phyloP scores from a whole-genome alignment of 2,329 filamentous ascomycete species.

The Trichoderma brevicompactum region DNA sequence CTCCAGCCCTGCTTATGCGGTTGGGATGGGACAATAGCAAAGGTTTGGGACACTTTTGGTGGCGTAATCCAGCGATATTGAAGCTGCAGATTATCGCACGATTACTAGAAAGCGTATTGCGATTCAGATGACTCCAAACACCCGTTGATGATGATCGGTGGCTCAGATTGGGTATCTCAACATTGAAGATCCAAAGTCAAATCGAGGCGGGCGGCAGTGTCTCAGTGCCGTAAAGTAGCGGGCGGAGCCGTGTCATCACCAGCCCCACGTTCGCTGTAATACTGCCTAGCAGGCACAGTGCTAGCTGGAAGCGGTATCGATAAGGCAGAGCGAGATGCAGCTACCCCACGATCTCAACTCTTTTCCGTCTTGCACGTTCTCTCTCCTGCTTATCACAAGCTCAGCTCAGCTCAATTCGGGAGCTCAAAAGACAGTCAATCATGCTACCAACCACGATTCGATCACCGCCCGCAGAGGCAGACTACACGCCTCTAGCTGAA shows the following conservation, averaged over 20 bases:
- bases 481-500: constrained; percentile 68
- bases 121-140: neutral
- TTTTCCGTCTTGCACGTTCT: neutral
- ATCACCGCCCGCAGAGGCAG: constrained; percentile 57
- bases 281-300: neutral
- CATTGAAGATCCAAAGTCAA: neutral
- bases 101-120: too few relatives aligned
- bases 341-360: constrained; percentile 29
- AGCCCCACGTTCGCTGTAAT: constrained; percentile 25
- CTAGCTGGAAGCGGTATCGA: constrained; percentile 23
- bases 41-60: neutral
- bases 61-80: too few relatives aligned
- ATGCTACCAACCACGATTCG: constrained; percentile 61
- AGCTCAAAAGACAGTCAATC: neutral
- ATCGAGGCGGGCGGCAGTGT: constrained; percentile 1
- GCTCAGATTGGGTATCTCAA: neutral
- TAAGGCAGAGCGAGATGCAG: constrained; percentile 25
- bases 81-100: too few relatives aligned
- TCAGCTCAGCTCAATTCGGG: neutral
- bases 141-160: too few relatives aligned
- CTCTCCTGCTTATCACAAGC: neutral
- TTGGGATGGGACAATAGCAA: too few relatives aligned
- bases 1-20: neutral
- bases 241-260: constrained; percentile 22
- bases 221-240: neutral